Base-by-base conservation (phyloP, 805 yeast genomes). In the Isabelozyma pseudorhagii region DNA sequence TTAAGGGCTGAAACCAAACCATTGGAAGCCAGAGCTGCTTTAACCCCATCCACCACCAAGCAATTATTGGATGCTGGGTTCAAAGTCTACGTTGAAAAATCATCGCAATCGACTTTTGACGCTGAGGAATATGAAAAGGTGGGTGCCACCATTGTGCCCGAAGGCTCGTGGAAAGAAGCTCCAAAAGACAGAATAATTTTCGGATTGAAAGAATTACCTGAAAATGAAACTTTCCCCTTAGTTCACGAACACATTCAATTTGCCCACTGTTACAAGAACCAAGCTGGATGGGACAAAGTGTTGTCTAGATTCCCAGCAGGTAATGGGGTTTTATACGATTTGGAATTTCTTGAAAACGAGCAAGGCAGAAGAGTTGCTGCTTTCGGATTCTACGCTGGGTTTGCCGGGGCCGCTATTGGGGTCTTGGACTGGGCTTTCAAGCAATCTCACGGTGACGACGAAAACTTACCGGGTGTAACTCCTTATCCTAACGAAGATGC, bases 311-410 rank as follows among this genome's bases (percentile, higher is more conserved):
- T 91, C 77, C 96, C 96, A 46, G 85, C 81, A 39, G 99, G 99
- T 46, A 82, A 87, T 51, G 98, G 99, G 59, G 79, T 82, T 11
- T 80, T 94, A 57, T 94, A 94, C 67, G 99, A 94, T 68, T 77
- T 94, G 57, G 99, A 94, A 74, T 94, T 94, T 66, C 77, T 94
- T 67, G 96, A 89, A 69, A 90, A 94, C 67, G 97, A 87, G 60
- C 84, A 82, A 63, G 98, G 98, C 36, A 88, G 99, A 78, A 88
- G 99, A 74, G 99, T 94, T 28, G 99, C 99, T 42, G 99, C 99
- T 8, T 94, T 94, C 67, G 99, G 99, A n/a, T 94, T 82, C 78
- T 93, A 93, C 69, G 99, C 99, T 42, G 99, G 99, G n/a, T 94
- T 94, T 68, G 99, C 98, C 6, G 99, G 99, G 63, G 99, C 99